Conservation (phyloP, 208 protist species). For the Balamuthia mandrillaris region DNA sequence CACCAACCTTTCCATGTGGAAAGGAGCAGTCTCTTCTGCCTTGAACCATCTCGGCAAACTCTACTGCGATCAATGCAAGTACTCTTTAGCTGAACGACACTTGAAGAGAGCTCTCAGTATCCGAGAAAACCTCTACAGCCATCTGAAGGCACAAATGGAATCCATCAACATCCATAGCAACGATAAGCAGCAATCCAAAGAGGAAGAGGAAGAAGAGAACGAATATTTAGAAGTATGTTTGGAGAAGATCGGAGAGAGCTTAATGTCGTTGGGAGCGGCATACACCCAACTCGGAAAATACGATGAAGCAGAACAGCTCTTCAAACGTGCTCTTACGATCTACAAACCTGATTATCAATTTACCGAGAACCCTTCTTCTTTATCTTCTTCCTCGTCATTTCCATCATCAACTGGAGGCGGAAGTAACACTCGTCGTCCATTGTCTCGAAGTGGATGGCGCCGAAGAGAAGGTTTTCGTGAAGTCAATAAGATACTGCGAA, state of each 20-base stretch:
- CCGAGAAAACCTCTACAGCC: neutral
- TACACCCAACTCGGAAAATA: conserved; percentile 28
- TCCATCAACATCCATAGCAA: neutral
- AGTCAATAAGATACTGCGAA: too few species aligned
- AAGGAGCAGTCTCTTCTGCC: neutral
- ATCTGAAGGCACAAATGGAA: too few species aligned
- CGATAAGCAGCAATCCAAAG: neutral
- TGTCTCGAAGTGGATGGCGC: too few species aligned
- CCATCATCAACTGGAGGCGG: too few species aligned
- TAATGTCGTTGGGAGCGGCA: neutral
- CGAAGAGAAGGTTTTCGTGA: too few species aligned
- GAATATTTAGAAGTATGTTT: neutral
- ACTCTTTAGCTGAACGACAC: neutral
- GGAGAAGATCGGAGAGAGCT: conserved; percentile 3
- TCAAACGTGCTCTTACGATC: neutral
- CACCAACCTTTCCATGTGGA: neutral
- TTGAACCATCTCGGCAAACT: conserved; percentile 5
- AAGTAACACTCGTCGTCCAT: too few species aligned
- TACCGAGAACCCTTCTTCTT: too few species aligned
- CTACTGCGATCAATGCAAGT: conserved; percentile 18
- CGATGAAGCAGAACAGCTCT: neutral
- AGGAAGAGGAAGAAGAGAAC: neutral
- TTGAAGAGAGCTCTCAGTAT: neutral
- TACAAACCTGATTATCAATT: too few species aligned
- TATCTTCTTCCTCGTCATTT: too few species aligned